These are phyloP conservation scores for Amorphotheca resinae DNA, from an alignment of 495 filamentous ascomycete genomes.

Conservation along the genomic window DNA sequence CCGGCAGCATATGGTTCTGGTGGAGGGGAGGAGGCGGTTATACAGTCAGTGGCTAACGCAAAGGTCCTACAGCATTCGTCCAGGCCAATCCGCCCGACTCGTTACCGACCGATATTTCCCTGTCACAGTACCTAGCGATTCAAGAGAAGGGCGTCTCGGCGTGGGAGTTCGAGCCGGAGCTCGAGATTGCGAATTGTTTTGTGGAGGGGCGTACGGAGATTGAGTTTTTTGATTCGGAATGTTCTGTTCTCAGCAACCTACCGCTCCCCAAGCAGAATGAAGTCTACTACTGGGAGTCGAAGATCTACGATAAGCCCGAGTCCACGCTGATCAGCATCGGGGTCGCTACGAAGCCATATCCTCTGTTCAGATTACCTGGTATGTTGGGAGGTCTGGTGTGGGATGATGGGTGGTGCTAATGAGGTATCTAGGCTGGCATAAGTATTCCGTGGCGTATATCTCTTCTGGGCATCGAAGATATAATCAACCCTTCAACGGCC, in stretches of 20 bases:
- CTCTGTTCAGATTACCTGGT: slow-evolving; percentile 89
- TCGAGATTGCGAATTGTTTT: slow-evolving; percentile 98
- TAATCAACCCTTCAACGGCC: slow-evolving; percentile 78
- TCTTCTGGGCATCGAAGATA: slow-evolving; percentile 76
- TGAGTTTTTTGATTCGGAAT: slow-evolving; percentile 96
- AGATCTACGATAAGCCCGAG: slow-evolving; percentile 95
- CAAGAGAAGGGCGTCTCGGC: slow-evolving; percentile 98
- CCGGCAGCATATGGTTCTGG: neutral
- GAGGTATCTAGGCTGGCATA: slow-evolving; percentile 60
- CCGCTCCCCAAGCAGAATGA: slow-evolving; percentile 98
- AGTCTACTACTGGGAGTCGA: slow-evolving; percentile 98
- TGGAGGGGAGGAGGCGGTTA: no score
- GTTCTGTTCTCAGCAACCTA: slow-evolving; percentile 92
- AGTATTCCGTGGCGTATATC: slow-evolving; percentile 78
- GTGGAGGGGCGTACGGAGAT: slow-evolving; percentile 94
- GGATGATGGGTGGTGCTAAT: slow-evolving; percentile 13
- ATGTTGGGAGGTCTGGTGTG: slow-evolving; percentile 13
- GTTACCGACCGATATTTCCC: slow-evolving; percentile 86
- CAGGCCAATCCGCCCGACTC: slow-evolving; percentile 94
- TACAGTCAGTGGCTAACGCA: no score
- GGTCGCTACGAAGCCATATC: slow-evolving; percentile 93
- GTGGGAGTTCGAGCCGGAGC: slow-evolving; percentile 96
- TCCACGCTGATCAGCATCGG: slow-evolving; percentile 74
- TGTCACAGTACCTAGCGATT: slow-evolving; percentile 95
- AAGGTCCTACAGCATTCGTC: slow-evolving; percentile 67